Percentiles rank a stretch among this genome's conserved stretches.
These are phyloP conservation scores for Scheffersomyces coipomensis DNA, from an alignment of 805 yeast genomes.

Conservation along the genomic window DNA sequence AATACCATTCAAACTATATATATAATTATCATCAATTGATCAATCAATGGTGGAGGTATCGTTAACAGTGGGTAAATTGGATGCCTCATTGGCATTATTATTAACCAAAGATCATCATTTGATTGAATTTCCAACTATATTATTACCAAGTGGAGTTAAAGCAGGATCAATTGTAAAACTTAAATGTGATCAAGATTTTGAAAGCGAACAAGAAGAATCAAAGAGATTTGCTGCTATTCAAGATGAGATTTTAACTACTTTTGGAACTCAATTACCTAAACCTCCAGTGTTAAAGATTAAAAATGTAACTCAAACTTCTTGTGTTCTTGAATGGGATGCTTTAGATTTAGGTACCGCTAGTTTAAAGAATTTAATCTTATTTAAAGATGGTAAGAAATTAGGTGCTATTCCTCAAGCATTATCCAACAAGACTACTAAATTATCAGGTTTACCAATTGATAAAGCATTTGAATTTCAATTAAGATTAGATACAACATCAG, in stretches of 20 bases:
- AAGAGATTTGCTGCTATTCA: conserved; percentile 64
- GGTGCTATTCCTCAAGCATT: conserved; percentile 85
- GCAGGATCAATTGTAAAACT: conserved; percentile 92
- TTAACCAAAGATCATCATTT: conserved; percentile 90
- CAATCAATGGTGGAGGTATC: conserved; percentile 78
- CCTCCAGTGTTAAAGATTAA: conserved; percentile 65
- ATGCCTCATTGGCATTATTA: conserved; percentile 88
- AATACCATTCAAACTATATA: too few relatives aligned
- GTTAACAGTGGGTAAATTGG: conserved; percentile 91
- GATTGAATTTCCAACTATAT: conserved; percentile 93
- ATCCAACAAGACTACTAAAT: conserved; percentile 74
- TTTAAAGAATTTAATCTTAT: conserved; percentile 71
- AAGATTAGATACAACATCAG: conserved; percentile 85
- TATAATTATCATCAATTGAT: too few relatives aligned
- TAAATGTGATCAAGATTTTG: conserved; percentile 73
- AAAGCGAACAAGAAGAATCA: conserved; percentile 61
- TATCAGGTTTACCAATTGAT: conserved; percentile 90
- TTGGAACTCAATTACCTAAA: conserved; percentile 71
- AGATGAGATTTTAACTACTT: conserved; percentile 65
- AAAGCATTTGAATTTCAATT: conserved; percentile 77
- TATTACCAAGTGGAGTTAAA: conserved; percentile 83
- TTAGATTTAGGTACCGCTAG: conserved; percentile 80
- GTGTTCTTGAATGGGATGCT: conserved; percentile 93
- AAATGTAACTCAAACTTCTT: conserved; percentile 90
- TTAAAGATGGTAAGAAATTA: conserved; percentile 69